Conservation (phyloP, 192 early-diverging fungal species). For the Helicostylum pulchrum region DNA sequence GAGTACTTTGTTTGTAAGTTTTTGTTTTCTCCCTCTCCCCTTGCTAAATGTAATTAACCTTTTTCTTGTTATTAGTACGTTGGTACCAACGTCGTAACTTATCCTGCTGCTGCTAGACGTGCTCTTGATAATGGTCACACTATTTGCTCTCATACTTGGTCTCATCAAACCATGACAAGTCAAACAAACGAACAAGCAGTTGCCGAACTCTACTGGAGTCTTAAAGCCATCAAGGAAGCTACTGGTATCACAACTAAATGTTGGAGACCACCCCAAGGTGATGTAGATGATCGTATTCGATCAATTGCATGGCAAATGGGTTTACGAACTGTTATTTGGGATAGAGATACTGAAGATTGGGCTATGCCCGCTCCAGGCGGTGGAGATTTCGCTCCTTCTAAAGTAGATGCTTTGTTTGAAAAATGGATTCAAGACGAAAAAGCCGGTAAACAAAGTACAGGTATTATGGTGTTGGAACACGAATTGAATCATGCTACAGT, state of each 20-base stretch:
- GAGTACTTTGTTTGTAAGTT: slow-evolving; percentile 20
- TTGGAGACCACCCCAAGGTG: slow-evolving; percentile 48
- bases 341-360: slow-evolving; percentile 38
- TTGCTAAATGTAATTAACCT: background rate
- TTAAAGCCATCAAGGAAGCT: slow-evolving; percentile 40
- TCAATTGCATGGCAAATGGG: slow-evolving; percentile 30
- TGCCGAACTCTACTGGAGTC: slow-evolving; percentile 45
- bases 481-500: slow-evolving; percentile 41
- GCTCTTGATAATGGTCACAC: slow-evolving; percentile 47
- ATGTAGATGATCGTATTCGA: slow-evolving; percentile 45
- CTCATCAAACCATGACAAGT: slow-evolving; percentile 47
- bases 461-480: slow-evolving; percentile 38
- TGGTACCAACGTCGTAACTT: slow-evolving; percentile 34
- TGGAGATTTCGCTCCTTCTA: slow-evolving; percentile 17
- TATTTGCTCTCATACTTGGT: slow-evolving; percentile 59
- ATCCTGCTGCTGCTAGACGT: slow-evolving; percentile 24
- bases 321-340: slow-evolving; percentile 21
- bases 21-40: background rate
- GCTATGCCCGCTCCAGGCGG: slow-evolving; percentile 31
- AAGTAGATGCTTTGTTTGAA: slow-evolving; percentile 29
- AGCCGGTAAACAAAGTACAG: slow-evolving; percentile 8
- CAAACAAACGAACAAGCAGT: slow-evolving; percentile 41
- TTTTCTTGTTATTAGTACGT: slow-evolving; percentile 28
- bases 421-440: slow-evolving; percentile 26
- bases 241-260: slow-evolving; percentile 40